A percentile compares a stretch with the other conserved stretches of the same genome.
phyloP scores from a whole-genome alignment of 202 grass and related monocot species.

The Eragrostis tef region DNA sequence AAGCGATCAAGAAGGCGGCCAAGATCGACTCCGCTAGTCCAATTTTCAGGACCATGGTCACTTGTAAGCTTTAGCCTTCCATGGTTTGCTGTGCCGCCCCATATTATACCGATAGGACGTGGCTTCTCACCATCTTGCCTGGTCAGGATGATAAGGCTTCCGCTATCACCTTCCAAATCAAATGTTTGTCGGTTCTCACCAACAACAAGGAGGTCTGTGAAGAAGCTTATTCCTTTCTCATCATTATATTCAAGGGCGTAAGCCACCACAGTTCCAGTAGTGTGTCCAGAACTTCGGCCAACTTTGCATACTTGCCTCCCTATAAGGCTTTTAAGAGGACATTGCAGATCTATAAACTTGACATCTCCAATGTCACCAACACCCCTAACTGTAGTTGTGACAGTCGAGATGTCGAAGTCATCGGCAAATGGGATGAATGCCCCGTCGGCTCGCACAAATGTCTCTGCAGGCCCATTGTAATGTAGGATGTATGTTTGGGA shows the following conservation, averaged over 20 bases:
- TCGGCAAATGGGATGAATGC: conserved; percentile 94
- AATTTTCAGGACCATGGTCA: conserved; percentile 89
- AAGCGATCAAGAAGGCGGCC: conserved; percentile 88
- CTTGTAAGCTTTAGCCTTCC: conserved; percentile 89
- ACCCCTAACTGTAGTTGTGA: conserved; percentile 81
- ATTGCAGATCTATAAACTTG: conserved; percentile 86
- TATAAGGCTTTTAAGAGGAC: conserved; percentile 78
- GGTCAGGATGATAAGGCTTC: conserved; percentile 86
- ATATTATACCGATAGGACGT: conserved; percentile 91
- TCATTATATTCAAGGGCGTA: conserved; percentile 98
- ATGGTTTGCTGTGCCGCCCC: conserved; percentile 92
- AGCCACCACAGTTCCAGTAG: conserved; percentile 87
- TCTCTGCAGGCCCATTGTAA: conserved; percentile 70
- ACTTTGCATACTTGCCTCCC: conserved; percentile 88
- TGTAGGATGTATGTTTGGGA: conserved; percentile 59
- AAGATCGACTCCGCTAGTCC: conserved; percentile 94
- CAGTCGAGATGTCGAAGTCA: conserved; percentile 80
- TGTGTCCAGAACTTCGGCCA: conserved; percentile 92
- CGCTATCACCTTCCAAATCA: conserved; percentile 96
- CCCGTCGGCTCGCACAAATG: conserved; percentile 95
- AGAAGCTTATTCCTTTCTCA: conserved; percentile 96
- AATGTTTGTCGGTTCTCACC: conserved; percentile 94
- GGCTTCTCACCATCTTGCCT: conserved; percentile 74
- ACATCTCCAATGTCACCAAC: conserved; percentile 82
- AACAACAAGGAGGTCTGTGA: conserved; percentile 93